Conservation (phyloP, 2,329 filamentous ascomycete genomes). For the Coniochaeta ligniaria region DNA sequence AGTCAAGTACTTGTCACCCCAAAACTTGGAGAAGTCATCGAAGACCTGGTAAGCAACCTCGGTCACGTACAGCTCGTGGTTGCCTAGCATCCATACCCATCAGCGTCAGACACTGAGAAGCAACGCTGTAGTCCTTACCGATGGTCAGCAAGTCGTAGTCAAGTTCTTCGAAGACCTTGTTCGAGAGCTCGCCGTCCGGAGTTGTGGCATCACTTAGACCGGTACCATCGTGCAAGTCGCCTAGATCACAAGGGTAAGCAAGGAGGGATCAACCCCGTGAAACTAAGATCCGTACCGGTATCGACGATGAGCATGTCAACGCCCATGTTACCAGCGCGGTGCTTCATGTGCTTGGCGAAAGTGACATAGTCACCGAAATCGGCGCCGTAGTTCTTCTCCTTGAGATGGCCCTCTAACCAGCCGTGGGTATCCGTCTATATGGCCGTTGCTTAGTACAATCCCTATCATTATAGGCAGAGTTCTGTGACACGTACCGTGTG, state of each 20-base stretch:
- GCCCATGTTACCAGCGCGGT: slow-evolving; percentile 45
- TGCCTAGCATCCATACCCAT: slow-evolving; percentile 24
- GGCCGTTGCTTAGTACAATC: neutral
- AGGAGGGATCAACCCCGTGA: neutral
- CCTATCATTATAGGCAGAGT: neutral
- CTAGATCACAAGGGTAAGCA: slow-evolving; percentile 15
- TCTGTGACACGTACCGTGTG: slow-evolving; percentile 35
- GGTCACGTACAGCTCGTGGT: slow-evolving; percentile 59
- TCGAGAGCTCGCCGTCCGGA: slow-evolving; percentile 48
- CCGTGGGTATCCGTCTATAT: slow-evolving; percentile 49
- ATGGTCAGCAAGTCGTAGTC: slow-evolving; percentile 36
- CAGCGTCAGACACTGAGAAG: neutral
- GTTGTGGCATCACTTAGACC: slow-evolving; percentile 54
- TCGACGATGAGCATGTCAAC: slow-evolving; percentile 56
- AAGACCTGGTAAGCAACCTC: slow-evolving; percentile 57
- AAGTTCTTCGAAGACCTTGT: slow-evolving; percentile 33
- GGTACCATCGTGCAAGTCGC: slow-evolving; percentile 59
- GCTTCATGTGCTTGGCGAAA: slow-evolving; percentile 52
- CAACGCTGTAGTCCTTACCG: slow-evolving; percentile 13
- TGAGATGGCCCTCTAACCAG: slow-evolving; percentile 54
- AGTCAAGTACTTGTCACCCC: slow-evolving; percentile 36
- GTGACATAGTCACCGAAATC: slow-evolving; percentile 61
- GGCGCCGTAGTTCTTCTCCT: slow-evolving; percentile 56
- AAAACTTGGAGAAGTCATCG: slow-evolving; percentile 49
- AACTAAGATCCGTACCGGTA: slow-evolving; percentile 33